Base-by-base conservation (phyloP, 2,329 filamentous ascomycete species). In the Lasiodiplodia gonubiensis region DNA sequence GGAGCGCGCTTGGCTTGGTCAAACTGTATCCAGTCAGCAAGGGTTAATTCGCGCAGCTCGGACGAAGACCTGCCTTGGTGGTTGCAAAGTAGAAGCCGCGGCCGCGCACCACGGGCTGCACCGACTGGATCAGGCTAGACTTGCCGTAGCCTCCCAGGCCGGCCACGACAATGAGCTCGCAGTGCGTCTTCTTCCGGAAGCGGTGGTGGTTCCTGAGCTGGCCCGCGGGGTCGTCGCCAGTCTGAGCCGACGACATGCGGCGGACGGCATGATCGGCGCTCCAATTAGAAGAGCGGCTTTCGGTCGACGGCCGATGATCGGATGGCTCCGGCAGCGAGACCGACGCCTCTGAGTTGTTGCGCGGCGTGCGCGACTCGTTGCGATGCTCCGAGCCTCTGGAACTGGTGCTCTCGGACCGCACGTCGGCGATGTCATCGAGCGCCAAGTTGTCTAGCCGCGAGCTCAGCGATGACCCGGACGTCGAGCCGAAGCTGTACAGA, bases 71-170 rank as follows among this genome's bases (percentile, higher is more conserved):
- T 54, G 48, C 65, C 55, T 86, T 87, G 30, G 86, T 84, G 55
- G 84, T 83, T 0, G 86, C 86, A 71, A 88, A 88, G 71, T 89
- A 90, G 51, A 67, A 67, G 6, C 87, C 87, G 68, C 84, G 77
- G 70, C 82, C 84, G 37, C 88, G 83, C 48, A 87, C 86, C 25
- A 80, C 79, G 11, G 83, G 80, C 69, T 89, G 86, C 10, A 88
- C 81, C 67, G 84, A 85, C 70, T 87, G 86, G 18, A 89, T 77
- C 7, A 90, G 78, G 67, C 86, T 84, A 1, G 86, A 86, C 73
- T 90, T 90, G 18, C 88, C 88, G 39, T 86, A 80, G 2, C 88
- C 88, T 55, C 86, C 82, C 21, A 81, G 78, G 23, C 87, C 88
- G 63, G 79, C 83, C 51, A 90, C 83, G 18, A 84, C 82, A 53